Evolutionary conservation across 441 rosid species (phyloP), one percentile per base, ranked within the genome.

Genomic region (Populus hybrid): DNA sequence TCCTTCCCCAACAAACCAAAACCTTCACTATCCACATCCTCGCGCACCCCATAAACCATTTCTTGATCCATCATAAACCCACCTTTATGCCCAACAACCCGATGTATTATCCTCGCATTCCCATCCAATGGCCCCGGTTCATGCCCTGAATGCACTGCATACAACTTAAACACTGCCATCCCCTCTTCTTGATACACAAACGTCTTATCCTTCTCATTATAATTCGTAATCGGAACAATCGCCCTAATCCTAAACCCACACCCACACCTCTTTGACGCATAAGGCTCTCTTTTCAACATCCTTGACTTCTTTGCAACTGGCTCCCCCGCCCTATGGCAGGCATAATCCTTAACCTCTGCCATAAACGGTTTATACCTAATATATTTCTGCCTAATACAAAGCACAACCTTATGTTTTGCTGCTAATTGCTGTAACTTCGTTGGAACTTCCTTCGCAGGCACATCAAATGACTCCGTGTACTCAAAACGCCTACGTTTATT

Each of bases 321-420:
- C 85, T 96, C 97, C 23, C 99, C 98, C 24, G 99, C 99, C 83
- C 99, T 89, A 59, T 96, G 99, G 79, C 99, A 96, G 23, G 99
- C 99, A 84, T 96, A 96, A 87, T 96, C 99, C 87, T 94, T 96
- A 69, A 96, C 99, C 87, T 96, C 99, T 0, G 99, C 99, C 98
- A 96, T 94, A 81, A 96, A 96, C 0, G 99, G 98, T 82, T 96
- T 96, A 82, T 93, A 91, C 92, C 99, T 86, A 70, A 93, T 94
- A 78, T 96, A 96, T 86, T 96, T 96, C 85, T 94, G 98, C 84
- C 99, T 92, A 82, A 95, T 95, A 59, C 99, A 95, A 29, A 95
- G 93, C 76, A 95, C 99, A 69, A 95, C 99, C 86, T 95, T 94
- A 84, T 95, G 94, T 78, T 95, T 92, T 14, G 94, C 90, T 4